Evolutionary conservation across 805 yeast genomes (phyloP), one percentile per base, ranked within the genome.

Genomic region (Barnettozyma pratensis): DNA sequence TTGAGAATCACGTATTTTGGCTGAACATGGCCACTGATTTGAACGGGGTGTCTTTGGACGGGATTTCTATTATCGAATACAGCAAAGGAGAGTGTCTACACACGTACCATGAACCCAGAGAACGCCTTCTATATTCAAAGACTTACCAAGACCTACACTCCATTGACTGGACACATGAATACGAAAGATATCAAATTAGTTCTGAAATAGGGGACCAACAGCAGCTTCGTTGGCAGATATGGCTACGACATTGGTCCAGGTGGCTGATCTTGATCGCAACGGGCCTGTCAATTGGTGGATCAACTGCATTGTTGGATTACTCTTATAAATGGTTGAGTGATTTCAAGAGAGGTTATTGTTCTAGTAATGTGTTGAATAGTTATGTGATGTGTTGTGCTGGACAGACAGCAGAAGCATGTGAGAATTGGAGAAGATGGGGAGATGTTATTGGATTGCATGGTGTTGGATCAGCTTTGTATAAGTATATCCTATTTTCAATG

Each of bases 101-200:
- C 5, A 11, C 14, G 8, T 37, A 39, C 44, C 44, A 10, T 14
- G 49, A 34, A 12, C 46, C 44, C 8, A 31, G 43, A 32, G 41
- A 44, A 39, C 19, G 43, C 37, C 26, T 51, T 38, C 28, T 45
- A 36, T 14, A 38, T 38, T 12, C 44, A 32, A 30, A 54, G 57
- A 44, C 49, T 3, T 75, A 76, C 53, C 70, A 65, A 30, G 62
- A 73, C 52, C 64, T 68, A 42, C 67, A 76, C 19, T 71, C 71
- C 44, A 76, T 79, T 25, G 81, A 79, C 52, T 79, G 85, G 85
- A 65, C 69, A 39, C 66, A 64, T 39, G 83, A 79, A 53, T 71
- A 77, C 27, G 43, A 54, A 37, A 39, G 55, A 44, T 51, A 42
- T 4, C 27, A 34, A 8, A 12, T 11, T 9, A 19, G 9, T 12